Conservation (phyloP, 768 basidiomycete genomes). For the Pisolithus sp. region DNA sequence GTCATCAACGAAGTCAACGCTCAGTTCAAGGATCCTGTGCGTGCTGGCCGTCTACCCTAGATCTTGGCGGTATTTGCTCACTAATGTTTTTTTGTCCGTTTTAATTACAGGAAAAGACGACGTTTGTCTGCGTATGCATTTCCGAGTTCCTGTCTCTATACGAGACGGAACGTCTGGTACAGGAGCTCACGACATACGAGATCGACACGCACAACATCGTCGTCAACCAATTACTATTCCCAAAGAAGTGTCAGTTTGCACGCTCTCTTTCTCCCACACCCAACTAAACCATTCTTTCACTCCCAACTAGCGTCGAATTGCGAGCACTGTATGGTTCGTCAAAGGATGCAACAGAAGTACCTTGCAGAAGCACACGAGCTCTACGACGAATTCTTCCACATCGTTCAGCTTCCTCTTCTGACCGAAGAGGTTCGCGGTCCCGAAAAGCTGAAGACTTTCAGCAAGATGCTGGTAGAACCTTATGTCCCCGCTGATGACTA, state of each 20-base stretch:
- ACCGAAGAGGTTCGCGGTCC: constrained; percentile 97
- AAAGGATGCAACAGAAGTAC: constrained; percentile 99
- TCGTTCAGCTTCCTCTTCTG: constrained; percentile 84
- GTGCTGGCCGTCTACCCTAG: constrained; percentile 22
- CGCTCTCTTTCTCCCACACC: background rate
- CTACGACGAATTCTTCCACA: constrained; percentile 98
- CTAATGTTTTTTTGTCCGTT: background rate
- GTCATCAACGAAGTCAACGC: constrained; percentile 98
- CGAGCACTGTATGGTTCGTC: constrained; percentile 89
- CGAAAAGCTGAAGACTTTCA: constrained; percentile 88
- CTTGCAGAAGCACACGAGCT: constrained; percentile 93
- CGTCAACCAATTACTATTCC: constrained; percentile 95
- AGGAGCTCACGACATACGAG: constrained; percentile 89
- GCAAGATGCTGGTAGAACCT: constrained; percentile 83
- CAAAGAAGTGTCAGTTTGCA: constrained; percentile 67
- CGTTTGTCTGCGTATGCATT: constrained; percentile 97
- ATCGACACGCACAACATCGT: constrained; percentile 99
- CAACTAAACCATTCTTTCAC: background rate
- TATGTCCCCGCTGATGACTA: constrained; percentile 45
- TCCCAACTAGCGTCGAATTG: constrained; percentile 70
- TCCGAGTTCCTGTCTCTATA: constrained; percentile 98
- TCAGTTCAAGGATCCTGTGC: constrained; percentile 96
- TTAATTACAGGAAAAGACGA: constrained; percentile 81
- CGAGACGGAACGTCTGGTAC: constrained; percentile 96
- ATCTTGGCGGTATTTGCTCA: too few relatives aligned